A percentile compares a stretch with the other conserved stretches of the same genome.
Conservation (phyloP, 345 rosid genomes). For the Mangifera indica region DNA sequence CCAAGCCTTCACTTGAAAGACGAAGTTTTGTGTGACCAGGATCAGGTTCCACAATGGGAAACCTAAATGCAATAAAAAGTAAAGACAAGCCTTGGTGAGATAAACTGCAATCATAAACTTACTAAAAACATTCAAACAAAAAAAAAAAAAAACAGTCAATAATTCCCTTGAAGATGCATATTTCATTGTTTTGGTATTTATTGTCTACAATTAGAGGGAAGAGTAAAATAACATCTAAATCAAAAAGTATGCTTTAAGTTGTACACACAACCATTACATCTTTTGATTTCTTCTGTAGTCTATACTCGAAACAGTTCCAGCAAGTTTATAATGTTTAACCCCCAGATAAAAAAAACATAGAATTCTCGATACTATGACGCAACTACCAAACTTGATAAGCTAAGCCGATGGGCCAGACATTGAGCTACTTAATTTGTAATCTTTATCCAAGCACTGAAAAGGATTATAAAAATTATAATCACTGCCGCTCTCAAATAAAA, state of each 20-base stretch:
- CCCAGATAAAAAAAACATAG: too few relatives aligned
- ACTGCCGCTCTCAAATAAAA: conserved; percentile 4
- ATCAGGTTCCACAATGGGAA: conserved; percentile 95
- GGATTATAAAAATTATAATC: neutral
- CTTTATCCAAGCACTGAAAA: conserved; percentile 2
- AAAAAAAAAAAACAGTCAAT: neutral
- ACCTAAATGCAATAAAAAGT: conserved; percentile 48
- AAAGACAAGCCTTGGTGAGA: conserved; percentile 4
- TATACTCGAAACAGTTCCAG: too few relatives aligned
- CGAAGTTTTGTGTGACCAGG: conserved; percentile 96
- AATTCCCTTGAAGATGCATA: neutral
- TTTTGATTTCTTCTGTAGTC: too few relatives aligned
- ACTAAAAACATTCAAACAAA: too few relatives aligned
- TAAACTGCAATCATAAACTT: neutral
- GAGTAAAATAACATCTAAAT: too few relatives aligned
- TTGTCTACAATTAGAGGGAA: too few relatives aligned
- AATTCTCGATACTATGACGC: neutral
- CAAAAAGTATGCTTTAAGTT: too few relatives aligned
- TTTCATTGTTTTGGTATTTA: too few relatives aligned
- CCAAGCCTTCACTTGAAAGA: conserved; percentile 86
- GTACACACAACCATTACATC: too few relatives aligned
- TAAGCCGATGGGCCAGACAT: conserved; percentile 5
- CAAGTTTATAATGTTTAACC: too few relatives aligned
- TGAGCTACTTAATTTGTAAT: neutral
- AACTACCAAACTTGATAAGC: neutral